These are phyloP conservation scores for Thraustotheca clavata DNA, from an alignment of 352 stramenopile species.

Conservation along the genomic window DNA sequence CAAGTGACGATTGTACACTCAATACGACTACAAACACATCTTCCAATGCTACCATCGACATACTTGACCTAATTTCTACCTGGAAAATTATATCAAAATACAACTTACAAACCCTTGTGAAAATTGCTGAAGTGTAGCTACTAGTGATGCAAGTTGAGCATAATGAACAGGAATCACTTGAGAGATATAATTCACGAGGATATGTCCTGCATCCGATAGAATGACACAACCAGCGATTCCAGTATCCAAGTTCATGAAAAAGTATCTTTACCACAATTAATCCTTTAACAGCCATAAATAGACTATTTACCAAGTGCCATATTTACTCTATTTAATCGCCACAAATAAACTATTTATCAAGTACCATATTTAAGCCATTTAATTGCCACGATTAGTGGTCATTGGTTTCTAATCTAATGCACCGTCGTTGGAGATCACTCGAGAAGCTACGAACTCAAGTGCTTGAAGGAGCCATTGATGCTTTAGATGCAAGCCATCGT, in stretches of 20 bases:
- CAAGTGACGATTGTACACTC: background rate
- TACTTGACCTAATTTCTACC: background rate
- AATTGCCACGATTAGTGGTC: background rate
- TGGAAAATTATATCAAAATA: background rate
- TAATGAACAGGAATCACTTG: background rate
- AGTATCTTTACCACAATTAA: background rate
- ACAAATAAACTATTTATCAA: too few species aligned
- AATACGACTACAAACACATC: background rate
- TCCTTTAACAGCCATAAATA: too few species aligned
- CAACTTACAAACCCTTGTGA: slow-evolving; percentile 4
- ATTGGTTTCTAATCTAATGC: background rate
- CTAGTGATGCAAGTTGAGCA: slow-evolving; percentile 6
- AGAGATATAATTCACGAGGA: background rate
- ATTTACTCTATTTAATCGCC: background rate
- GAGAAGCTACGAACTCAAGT: slow-evolving; percentile 9
- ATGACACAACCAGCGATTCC: slow-evolving; percentile 4
- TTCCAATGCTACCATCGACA: slow-evolving; percentile 7
- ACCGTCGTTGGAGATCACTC: background rate
- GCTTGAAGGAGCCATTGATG: background rate
- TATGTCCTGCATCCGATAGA: slow-evolving; percentile 1
- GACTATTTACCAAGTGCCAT: too few species aligned
- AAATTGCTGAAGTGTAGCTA: slow-evolving; percentile 18
- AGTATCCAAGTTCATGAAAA: background rate
- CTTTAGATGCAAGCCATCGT: slow-evolving; percentile 8
- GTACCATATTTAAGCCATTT: background rate